A percentile compares a stretch with the other conserved stretches of the same genome.
phyloP scores from a whole-genome alignment of 2,329 filamentous ascomycete species.

The Penicillium sp. region DNA sequence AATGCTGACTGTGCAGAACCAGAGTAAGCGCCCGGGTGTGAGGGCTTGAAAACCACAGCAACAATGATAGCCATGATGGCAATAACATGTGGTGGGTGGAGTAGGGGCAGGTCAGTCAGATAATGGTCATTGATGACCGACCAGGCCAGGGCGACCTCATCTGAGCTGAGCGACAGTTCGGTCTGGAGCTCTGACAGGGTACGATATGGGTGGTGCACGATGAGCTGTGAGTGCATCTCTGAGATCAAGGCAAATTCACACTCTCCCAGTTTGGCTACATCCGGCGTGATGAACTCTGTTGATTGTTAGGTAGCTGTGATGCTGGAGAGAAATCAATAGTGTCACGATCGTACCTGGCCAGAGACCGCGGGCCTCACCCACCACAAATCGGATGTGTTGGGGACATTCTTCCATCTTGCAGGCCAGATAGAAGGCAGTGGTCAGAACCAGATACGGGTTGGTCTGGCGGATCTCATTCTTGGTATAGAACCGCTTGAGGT shows the following conservation, averaged over 20 bases:
- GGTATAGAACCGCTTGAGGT: slow-evolving; percentile 89
- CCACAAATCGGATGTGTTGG: slow-evolving; percentile 89
- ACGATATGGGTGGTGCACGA: slow-evolving; percentile 87
- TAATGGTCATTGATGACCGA: slow-evolving; percentile 89
- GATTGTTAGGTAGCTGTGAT: too few relatives aligned
- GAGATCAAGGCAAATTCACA: slow-evolving; percentile 92
- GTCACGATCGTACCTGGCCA: slow-evolving; percentile 76
- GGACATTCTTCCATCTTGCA: slow-evolving; percentile 98
- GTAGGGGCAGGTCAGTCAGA: slow-evolving; percentile 83
- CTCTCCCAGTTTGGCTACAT: slow-evolving; percentile 82
- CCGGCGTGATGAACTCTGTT: slow-evolving; percentile 66
- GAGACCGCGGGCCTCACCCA: slow-evolving; percentile 77
- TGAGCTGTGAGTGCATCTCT: slow-evolving; percentile 84
- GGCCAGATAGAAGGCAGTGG: slow-evolving; percentile 91
- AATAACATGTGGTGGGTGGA: slow-evolving; percentile 81
- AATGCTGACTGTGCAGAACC: slow-evolving; percentile 34
- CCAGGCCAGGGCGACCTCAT: slow-evolving; percentile 74
- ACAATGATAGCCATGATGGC: slow-evolving; percentile 84
- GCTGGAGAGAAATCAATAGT: too few relatives aligned
- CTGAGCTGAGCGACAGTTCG: slow-evolving; percentile 68
- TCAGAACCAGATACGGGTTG: slow-evolving; percentile 87
- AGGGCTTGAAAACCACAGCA: slow-evolving; percentile 75
- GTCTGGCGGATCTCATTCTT: slow-evolving; percentile 87
- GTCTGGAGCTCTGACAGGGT: slow-evolving; percentile 69
- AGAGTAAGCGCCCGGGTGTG: slow-evolving; percentile 40